Conservation (phyloP, 2,329 filamentous ascomycete species). For the Furcasterigmium furcatum region DNA sequence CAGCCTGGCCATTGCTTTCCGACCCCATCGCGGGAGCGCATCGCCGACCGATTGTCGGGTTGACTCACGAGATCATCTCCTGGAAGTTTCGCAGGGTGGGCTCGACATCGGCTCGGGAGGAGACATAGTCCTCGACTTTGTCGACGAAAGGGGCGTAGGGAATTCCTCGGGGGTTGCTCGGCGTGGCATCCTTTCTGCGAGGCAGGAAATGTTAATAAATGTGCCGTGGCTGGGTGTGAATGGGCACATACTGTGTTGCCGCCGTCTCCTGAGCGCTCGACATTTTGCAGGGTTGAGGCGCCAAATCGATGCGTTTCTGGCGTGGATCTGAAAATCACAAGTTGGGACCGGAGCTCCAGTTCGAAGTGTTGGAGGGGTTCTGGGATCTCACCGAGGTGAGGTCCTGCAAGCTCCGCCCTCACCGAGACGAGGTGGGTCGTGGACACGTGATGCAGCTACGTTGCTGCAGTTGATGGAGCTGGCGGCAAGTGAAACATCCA, state of each 20-base stretch:
- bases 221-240: too few relatives aligned
- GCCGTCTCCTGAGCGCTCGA: background rate
- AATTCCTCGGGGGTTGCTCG: constrained; percentile 79
- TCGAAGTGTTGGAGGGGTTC: background rate
- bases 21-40: too few relatives aligned
- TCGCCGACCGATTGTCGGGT: too few relatives aligned
- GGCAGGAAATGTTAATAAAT: background rate
- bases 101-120: constrained; percentile 75
- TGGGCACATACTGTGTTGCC: background rate
- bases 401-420: too few relatives aligned
- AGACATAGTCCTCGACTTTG: constrained; percentile 84
- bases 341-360: too few relatives aligned
- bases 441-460: too few relatives aligned
- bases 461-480: too few relatives aligned
- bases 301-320: too few relatives aligned
- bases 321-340: too few relatives aligned
- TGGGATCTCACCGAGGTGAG: background rate
- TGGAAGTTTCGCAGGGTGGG: constrained; percentile 79
- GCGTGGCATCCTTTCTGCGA: constrained; percentile 43
- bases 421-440: too few relatives aligned
- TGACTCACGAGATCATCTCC: constrained; percentile 84
- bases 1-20: background rate
- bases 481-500: too few relatives aligned
- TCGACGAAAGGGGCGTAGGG: constrained; percentile 83
- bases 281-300: background rate